phyloP scores from a whole-genome alignment of 305 asterid species.

The Lippia alba region DNA sequence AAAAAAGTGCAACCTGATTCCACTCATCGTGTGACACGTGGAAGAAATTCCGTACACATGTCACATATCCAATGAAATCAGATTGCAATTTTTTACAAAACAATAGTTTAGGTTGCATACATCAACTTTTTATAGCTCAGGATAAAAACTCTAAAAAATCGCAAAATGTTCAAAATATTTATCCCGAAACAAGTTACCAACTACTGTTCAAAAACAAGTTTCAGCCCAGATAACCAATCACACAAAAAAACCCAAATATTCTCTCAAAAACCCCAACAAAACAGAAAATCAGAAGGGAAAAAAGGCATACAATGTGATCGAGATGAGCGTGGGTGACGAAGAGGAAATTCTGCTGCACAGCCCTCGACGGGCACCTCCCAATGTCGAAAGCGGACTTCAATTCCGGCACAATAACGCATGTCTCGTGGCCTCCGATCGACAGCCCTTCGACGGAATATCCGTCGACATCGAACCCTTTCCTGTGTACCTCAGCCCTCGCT shows the following conservation, averaged over 20 bases:
- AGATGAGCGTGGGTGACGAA: constrained; percentile 98
- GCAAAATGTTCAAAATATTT: no score
- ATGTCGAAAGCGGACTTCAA: constrained; percentile 88
- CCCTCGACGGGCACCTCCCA: constrained; percentile 91
- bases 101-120: no score
- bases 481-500: constrained; percentile 89
- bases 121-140: no score
- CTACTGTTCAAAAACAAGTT: no score
- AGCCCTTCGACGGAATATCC: constrained; percentile 84
- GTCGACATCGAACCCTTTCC: constrained; percentile 62
- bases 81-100: no score
- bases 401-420: constrained; percentile 90
- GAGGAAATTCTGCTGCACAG: constrained; percentile 86
- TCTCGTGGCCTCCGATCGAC: constrained; percentile 94
- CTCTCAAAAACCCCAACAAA: not conserved
- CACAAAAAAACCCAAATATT: not conserved
- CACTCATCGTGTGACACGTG: no score
- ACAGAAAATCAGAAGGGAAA: not conserved
- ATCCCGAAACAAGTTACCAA: no score
- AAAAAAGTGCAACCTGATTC: not conserved
- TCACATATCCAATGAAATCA: no score
- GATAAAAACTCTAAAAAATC: no score
- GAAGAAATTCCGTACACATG: no score
- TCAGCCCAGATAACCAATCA: not conserved
- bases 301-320: constrained; percentile 82